Percentiles rank a stretch among this genome's conserved stretches.
phyloP scores from a whole-genome alignment of 805 yeast species.

The Yarrowia sp. region DNA sequence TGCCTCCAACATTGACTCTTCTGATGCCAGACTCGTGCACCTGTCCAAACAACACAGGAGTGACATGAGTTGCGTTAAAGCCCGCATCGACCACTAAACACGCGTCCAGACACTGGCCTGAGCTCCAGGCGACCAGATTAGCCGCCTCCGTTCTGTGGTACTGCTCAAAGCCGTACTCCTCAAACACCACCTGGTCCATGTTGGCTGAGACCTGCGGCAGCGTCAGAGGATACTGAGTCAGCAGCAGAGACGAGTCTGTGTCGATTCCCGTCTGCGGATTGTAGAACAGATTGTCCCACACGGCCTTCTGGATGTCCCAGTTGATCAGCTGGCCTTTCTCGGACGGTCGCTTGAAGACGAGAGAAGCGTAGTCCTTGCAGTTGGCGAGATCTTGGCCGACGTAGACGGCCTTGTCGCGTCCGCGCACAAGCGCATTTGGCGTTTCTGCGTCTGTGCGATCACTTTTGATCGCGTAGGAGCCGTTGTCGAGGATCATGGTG shows the following conservation, averaged over 20 bases:
- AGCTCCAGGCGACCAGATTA: conserved; percentile 54
- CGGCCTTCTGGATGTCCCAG: conserved; percentile 84
- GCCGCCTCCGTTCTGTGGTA: conserved; percentile 61
- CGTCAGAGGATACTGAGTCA: conserved; percentile 79
- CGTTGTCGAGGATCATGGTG: conserved; percentile 75
- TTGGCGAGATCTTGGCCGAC: conserved; percentile 66
- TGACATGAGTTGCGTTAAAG: conserved; percentile 78
- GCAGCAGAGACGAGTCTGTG: conserved; percentile 56
- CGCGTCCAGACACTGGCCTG: conserved; percentile 43
- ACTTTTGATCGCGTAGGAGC: conserved; percentile 75
- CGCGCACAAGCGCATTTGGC: conserved; percentile 68
- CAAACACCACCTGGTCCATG: conserved; percentile 89
- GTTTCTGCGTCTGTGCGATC: conserved; percentile 49
- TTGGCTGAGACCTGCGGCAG: conserved; percentile 77
- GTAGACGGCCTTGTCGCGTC: conserved; percentile 70
- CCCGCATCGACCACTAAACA: conserved; percentile 88
- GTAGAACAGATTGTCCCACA: conserved; percentile 82
- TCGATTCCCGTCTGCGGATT: conserved; percentile 40
- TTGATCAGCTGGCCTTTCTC: conserved; percentile 86
- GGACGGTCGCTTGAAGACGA: conserved; percentile 73
- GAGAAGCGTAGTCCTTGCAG: conserved; percentile 71
- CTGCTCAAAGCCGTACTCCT: conserved; percentile 79
- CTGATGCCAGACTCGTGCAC: conserved; percentile 74
- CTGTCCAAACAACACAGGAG: conserved; percentile 78
- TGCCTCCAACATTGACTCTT: conserved; percentile 83